A percentile compares a stretch with the other conserved stretches of the same genome.
phyloP scores from a whole-genome alignment of 139 green algal genomes.

The Haematococcus lacustris region DNA sequence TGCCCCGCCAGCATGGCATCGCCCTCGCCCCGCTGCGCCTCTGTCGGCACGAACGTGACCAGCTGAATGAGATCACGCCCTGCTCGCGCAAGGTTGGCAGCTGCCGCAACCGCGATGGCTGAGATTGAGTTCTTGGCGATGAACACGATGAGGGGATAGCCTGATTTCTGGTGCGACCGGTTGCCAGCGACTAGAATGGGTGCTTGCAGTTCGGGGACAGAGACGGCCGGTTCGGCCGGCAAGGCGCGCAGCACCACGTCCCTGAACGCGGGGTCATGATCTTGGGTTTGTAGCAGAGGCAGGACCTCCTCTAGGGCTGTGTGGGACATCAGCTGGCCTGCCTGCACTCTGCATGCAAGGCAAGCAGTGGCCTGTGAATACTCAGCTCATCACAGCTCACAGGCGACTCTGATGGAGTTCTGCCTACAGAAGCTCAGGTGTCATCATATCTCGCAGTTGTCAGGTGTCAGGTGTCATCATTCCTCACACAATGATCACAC shows the following conservation, averaged over 20 bases:
- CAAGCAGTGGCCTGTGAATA: too few relatives aligned
- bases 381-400: too few relatives aligned
- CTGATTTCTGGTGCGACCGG: background rate
- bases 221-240: too few relatives aligned
- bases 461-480: too few relatives aligned
- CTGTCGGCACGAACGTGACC: slow-evolving; percentile 16
- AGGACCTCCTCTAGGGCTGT: slow-evolving; percentile 24
- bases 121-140: slow-evolving; percentile 7
- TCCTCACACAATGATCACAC: too few relatives aligned
- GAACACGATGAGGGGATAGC: slow-evolving; percentile 16
- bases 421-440: too few relatives aligned
- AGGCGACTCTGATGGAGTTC: too few relatives aligned
- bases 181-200: slow-evolving; percentile 4
- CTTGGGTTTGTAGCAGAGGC: slow-evolving; percentile 27
- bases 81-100: slow-evolving; percentile 5
- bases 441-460: too few relatives aligned
- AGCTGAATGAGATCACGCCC: slow-evolving; percentile 13
- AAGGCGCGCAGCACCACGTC: slow-evolving; percentile 18
- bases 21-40: slow-evolving; percentile 4
- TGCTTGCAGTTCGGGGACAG: too few relatives aligned
- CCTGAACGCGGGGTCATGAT: slow-evolving; percentile 21
- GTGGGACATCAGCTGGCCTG: slow-evolving; percentile 1
- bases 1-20: slow-evolving; percentile 10
- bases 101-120: slow-evolving; percentile 1
- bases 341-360: slow-evolving; percentile 1